These are phyloP conservation scores for Penicillium frequentans DNA, from an alignment of 2,329 filamentous ascomycete genomes.

Conservation along the genomic window DNA sequence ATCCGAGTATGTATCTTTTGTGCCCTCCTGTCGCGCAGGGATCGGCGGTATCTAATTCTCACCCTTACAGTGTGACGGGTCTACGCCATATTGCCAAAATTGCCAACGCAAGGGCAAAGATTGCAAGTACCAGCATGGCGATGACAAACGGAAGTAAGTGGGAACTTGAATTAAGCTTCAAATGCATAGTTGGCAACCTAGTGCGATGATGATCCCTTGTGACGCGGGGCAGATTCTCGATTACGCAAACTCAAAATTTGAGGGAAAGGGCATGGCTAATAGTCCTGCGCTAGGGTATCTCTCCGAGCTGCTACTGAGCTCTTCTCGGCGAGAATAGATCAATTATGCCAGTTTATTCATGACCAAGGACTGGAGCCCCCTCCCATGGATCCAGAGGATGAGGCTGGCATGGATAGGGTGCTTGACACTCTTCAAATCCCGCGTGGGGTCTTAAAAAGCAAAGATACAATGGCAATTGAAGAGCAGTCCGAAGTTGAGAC, in stretches of 20 bases:
- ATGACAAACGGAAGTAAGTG: conserved; percentile 42
- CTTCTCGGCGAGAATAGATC: conserved; percentile 40
- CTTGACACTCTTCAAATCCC: conserved; percentile 38
- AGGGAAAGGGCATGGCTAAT: neutral
- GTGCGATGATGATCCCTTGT: neutral
- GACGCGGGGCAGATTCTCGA: neutral
- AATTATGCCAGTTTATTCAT: conserved; percentile 42
- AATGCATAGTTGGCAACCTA: neutral
- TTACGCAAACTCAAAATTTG: neutral
- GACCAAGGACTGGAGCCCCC: conserved; percentile 42
- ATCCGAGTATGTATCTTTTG: conserved; percentile 36
- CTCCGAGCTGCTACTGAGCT: conserved; percentile 38
- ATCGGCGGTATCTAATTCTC: conserved; percentile 8
- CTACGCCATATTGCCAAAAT: conserved; percentile 39
- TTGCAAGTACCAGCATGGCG: conserved; percentile 41
- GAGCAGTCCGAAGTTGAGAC: neutral
- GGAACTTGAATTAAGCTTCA: neutral
- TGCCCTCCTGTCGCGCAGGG: neutral
- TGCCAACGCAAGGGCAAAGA: conserved; percentile 40
- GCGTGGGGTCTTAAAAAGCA: conserved; percentile 22
- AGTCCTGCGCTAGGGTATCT: conserved; percentile 27
- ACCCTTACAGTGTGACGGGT: conserved; percentile 35
- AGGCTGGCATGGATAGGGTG: conserved; percentile 38
- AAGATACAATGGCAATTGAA: neutral
- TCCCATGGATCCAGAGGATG: conserved; percentile 40